Evolutionary conservation across 768 basidiomycete genomes (phyloP).

Genomic region (Suillus subaureus): DNA sequence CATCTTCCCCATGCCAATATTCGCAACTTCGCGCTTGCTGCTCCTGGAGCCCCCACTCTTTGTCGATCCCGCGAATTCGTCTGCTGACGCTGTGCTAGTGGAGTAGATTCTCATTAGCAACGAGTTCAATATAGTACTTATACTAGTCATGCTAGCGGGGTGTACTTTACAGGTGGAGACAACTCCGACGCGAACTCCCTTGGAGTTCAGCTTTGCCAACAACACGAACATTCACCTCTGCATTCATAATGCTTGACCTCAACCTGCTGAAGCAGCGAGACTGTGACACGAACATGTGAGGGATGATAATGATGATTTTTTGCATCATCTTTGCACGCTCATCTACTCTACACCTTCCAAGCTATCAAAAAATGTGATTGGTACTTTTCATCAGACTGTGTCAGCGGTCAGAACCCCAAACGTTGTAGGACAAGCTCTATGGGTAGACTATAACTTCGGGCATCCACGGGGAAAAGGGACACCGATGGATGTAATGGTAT

Average conservation of each 20-base stretch:
- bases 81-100: too few relatives aligned
- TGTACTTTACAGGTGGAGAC: neutral
- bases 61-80: too few relatives aligned
- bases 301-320: too few relatives aligned
- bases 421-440: too few relatives aligned
- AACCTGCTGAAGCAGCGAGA: neutral
- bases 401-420: neutral
- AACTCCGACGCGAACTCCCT: neutral
- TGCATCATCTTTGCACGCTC: too few relatives aligned
- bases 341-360: neutral
- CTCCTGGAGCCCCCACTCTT: too few relatives aligned
- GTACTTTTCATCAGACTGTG: neutral
- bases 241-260: neutral
- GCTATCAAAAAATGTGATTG: neutral
- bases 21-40: too few relatives aligned
- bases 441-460: neutral
- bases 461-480: neutral
- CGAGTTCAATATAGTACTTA: neutral
- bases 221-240: neutral
- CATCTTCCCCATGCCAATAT: too few relatives aligned
- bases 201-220: neutral
- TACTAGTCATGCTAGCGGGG: neutral
- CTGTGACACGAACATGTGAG: too few relatives aligned
- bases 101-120: neutral
- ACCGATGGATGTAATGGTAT: neutral